These are phyloP conservation scores for Centaurea solstitialis DNA, from an alignment of 129 eudicot genomes.

Conservation along the genomic window DNA sequence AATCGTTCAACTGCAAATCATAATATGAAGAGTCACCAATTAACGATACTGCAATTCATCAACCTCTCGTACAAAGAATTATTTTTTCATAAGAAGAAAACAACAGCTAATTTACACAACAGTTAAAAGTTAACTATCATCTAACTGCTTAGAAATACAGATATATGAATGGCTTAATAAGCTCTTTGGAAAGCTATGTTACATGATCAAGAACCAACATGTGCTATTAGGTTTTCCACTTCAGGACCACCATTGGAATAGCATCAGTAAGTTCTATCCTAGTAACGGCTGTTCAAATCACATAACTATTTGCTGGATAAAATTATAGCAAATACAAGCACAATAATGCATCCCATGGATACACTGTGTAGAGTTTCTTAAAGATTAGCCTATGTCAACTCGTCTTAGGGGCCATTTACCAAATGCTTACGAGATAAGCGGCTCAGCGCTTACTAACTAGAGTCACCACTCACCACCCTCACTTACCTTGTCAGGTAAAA, in stretches of 20 bases:
- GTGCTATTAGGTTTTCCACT: not conserved
- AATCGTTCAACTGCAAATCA: conserved; percentile 83
- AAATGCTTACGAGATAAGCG: not conserved
- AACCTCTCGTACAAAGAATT: not conserved
- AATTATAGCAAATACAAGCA: not conserved
- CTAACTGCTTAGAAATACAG: not conserved
- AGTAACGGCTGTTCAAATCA: not conserved
- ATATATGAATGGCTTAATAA: not conserved
- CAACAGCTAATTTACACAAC: not conserved
- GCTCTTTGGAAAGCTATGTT: not conserved
- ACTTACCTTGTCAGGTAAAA: not conserved
- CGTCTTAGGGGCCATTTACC: not conserved
- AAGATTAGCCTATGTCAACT: not conserved
- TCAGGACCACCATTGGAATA: not conserved
- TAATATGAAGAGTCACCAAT: conserved; percentile 22
- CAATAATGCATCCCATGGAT: not conserved
- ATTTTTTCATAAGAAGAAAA: not conserved
- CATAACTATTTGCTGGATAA: not conserved
- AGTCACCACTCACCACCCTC: not conserved
- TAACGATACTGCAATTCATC: conserved; percentile 5
- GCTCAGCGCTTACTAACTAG: not conserved
- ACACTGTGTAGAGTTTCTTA: not conserved
- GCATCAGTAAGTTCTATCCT: not conserved
- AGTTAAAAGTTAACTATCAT: not conserved
- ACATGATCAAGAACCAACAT: not conserved